Evolutionary conservation across 192 early-diverging fungal genomes (phyloP).

Genomic region (Coemansia sp.): DNA sequence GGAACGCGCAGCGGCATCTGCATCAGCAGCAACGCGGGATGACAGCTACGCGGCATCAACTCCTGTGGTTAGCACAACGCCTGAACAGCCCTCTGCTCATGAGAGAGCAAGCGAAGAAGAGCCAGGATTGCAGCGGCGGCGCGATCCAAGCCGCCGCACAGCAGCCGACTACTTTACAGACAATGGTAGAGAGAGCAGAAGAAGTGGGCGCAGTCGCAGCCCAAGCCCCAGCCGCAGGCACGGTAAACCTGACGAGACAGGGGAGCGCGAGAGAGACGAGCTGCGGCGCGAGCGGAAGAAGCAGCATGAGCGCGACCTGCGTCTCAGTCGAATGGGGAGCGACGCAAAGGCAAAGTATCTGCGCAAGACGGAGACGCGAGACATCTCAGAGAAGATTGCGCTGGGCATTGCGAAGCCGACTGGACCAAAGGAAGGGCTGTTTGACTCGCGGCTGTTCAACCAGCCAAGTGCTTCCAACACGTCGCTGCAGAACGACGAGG

Average conservation of each 20-base stretch:
- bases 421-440: constrained; percentile 84
- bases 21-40: not conserved
- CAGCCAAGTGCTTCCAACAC: constrained; percentile 81
- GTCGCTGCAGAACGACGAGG: constrained; percentile 89
- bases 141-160: constrained; percentile 11
- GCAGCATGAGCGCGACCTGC: constrained; percentile 82
- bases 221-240: constrained; percentile 11
- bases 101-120: not conserved
- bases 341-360: constrained; percentile 78
- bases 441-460: constrained; percentile 94
- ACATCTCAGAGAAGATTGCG: constrained; percentile 99
- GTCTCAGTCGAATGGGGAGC: constrained; percentile 85
- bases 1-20: constrained; percentile 61
- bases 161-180: constrained; percentile 40
- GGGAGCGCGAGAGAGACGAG: constrained; percentile 77
- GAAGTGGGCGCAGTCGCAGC: constrained; percentile 15
- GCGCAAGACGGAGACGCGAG: constrained; percentile 68
- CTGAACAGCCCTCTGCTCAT: not conserved
- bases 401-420: constrained; percentile 94
- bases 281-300: constrained; percentile 79
- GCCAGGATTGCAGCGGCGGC: constrained; percentile 2
- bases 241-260: constrained; percentile 30
- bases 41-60: not conserved
- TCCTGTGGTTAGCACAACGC: not conserved
- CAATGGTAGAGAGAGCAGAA: constrained; percentile 1